Conservation (phyloP, 345 rosid genomes). For the Euphorbia tirucalli region DNA sequence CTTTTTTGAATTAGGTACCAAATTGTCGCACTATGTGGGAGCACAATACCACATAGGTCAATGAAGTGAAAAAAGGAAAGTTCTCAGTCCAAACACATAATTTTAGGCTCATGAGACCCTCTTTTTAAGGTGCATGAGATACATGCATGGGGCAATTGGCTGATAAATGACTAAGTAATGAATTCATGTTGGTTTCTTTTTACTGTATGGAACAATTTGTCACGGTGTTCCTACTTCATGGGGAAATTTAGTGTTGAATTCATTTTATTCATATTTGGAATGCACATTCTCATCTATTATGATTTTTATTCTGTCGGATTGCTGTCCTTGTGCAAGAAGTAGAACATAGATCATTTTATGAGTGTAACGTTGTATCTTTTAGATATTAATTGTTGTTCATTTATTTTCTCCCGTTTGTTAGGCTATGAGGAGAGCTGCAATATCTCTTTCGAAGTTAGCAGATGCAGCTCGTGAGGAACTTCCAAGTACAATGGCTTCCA, state of each 20-base stretch:
- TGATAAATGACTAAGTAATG: too few species aligned
- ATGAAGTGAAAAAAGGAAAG: too few species aligned
- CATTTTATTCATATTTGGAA: not conserved
- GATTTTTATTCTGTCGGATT: not conserved
- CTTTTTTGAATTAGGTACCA: not conserved
- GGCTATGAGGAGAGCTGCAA: slow-evolving; percentile 90
- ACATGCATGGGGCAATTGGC: too few species aligned
- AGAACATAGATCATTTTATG: not conserved
- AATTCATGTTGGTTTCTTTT: too few species aligned
- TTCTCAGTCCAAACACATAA: too few species aligned
- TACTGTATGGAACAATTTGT: too few species aligned
- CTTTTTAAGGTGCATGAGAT: too few species aligned
- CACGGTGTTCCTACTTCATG: too few species aligned
- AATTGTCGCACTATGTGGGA: too few species aligned
- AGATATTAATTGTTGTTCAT: not conserved
- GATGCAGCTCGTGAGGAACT: slow-evolving; percentile 92
- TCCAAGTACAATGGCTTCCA: slow-evolving; percentile 89
- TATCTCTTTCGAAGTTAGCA: slow-evolving; percentile 82
- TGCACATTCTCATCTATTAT: not conserved
- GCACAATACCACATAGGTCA: too few species aligned
- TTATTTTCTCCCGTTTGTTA: slow-evolving; percentile 23
- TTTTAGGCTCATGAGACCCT: too few species aligned
- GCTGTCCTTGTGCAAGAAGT: not conserved
- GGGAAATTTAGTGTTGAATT: too few species aligned
- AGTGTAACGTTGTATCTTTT: not conserved